phyloP scores from a whole-genome alignment of 2,329 filamentous ascomycete genomes.

The Lachnellula cervina region DNA sequence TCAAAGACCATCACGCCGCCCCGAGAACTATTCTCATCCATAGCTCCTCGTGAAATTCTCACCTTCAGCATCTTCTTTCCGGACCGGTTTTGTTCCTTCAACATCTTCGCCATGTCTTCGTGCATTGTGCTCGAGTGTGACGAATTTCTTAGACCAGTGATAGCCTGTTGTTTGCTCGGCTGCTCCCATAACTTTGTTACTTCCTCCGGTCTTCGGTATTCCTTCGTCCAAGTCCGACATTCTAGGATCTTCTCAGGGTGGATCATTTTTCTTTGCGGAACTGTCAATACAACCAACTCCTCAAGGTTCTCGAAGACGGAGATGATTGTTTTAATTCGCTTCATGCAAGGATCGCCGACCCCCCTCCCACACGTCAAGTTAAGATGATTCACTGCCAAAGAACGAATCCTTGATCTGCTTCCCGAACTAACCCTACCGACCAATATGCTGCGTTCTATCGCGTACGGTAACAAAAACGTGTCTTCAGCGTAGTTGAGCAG shows the following conservation, averaged over 20 bases:
- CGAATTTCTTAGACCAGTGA: no score
- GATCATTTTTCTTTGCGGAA: neutral
- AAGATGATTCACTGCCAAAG: no score
- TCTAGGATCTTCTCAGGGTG: neutral
- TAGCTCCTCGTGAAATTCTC: neutral
- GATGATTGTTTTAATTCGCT: no score
- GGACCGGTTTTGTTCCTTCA: neutral
- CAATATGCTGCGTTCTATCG: no score
- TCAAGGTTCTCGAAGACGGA: neutral
- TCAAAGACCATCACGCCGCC: neutral
- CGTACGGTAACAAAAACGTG: neutral
- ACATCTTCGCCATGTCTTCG: neutral
- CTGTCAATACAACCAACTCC: neutral
- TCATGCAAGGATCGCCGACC: no score
- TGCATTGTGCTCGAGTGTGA: no score
- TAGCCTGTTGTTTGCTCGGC: neutral
- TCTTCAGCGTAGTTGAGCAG: neutral
- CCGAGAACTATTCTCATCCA: neutral
- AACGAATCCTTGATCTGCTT: no score
- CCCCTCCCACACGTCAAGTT: no score
- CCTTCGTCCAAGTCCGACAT: neutral
- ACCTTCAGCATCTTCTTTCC: neutral
- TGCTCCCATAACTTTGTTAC: neutral
- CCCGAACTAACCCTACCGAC: no score
- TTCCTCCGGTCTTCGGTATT: neutral